These are phyloP conservation scores for Phialemonium atrogriseum DNA, from an alignment of 2,329 filamentous ascomycete genomes.

Conservation along the genomic window DNA sequence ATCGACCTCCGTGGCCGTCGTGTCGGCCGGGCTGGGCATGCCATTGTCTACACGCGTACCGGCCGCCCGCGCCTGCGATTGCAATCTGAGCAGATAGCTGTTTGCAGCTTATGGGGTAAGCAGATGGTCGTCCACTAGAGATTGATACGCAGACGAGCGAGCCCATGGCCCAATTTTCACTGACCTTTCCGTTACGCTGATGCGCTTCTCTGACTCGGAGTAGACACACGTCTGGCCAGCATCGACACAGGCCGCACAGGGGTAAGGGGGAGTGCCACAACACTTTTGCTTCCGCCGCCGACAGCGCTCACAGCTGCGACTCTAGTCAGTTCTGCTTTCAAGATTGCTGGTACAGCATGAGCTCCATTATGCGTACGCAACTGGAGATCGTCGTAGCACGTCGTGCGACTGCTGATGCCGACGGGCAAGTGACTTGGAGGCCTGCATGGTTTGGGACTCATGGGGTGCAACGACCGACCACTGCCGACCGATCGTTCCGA, in stretches of 20 bases:
- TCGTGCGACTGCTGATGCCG: constrained; percentile 5
- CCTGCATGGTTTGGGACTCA: constrained; percentile 5
- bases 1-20: constrained; percentile 7
- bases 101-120: neutral
- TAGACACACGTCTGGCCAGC: constrained; percentile 4
- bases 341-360: neutral
- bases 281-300: constrained; percentile 7
- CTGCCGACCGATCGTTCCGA: too few species aligned
- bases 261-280: constrained; percentile 6
- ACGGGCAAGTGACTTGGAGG: constrained; percentile 3
- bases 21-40: constrained; percentile 8
- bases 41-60: constrained; percentile 5
- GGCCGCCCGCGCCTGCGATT: constrained; percentile 5
- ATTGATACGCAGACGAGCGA: neutral
- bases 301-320: constrained; percentile 4
- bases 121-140: neutral
- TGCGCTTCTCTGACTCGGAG: constrained; percentile 7
- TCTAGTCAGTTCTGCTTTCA: constrained; percentile 1
- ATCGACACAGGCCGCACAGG: constrained; percentile 5
- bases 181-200: constrained; percentile 6
- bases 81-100: constrained; percentile 6
- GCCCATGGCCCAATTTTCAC: neutral
- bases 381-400: constrained; percentile 6
- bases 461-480: too few species aligned
- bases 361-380: constrained; percentile 4